Evolutionary conservation across 345 rosid genomes (phyloP).

Genomic region (Brassica napus): DNA sequence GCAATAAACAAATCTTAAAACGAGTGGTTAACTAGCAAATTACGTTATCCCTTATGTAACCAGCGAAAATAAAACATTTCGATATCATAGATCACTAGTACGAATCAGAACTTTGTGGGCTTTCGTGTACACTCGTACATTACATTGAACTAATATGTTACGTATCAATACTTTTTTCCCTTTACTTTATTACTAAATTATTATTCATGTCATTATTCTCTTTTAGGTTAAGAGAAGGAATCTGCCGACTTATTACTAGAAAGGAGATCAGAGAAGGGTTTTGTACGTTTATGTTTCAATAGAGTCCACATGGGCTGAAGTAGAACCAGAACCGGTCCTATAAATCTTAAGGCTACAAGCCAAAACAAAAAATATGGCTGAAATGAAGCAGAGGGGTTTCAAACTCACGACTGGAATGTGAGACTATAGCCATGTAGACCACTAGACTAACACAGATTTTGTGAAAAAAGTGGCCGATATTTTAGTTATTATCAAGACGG

Average conservation of each 20-base stretch:
- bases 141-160: neutral
- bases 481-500: too few species aligned
- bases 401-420: too few species aligned
- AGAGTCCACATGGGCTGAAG: conserved; percentile 12
- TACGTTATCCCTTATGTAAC: conserved; percentile 24
- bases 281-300: neutral
- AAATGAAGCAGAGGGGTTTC: too few species aligned
- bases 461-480: too few species aligned
- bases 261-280: neutral
- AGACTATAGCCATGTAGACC: too few species aligned
- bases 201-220: neutral
- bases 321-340: neutral
- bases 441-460: too few species aligned
- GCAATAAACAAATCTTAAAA: conserved; percentile 29
- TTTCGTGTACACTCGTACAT: conserved; percentile 29
- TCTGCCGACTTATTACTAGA: conserved; percentile 24
- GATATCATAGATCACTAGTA: too few species aligned
- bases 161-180: neutral
- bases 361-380: too few species aligned
- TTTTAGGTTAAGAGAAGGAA: conserved; percentile 14
- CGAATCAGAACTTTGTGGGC: conserved; percentile 20
- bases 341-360: too few species aligned
- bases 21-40: conserved; percentile 37
- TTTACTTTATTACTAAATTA: neutral
- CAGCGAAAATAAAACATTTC: neutral